Conservation (phyloP, 140 eudicot species). For the Flaveria floridana region DNA sequence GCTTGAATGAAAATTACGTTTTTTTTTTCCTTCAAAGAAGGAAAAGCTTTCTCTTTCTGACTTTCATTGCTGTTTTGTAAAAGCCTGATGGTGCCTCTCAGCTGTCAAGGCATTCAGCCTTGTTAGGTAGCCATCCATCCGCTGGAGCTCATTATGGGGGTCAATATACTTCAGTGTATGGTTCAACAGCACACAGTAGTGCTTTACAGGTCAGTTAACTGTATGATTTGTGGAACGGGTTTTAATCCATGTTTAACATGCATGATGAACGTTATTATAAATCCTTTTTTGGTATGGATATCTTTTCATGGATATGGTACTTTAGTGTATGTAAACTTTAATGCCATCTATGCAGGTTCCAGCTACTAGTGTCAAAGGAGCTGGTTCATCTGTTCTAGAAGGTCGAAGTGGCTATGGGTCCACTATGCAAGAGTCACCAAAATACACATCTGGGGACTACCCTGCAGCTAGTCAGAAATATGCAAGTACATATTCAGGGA, state of each 20-base stretch:
- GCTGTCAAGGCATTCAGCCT: conserved; percentile 55
- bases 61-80: conserved; percentile 1
- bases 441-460: conserved; percentile 39
- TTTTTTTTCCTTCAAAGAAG: neutral
- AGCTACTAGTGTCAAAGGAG: conserved; percentile 55
- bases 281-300: neutral
- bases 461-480: too few species aligned
- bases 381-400: conserved; percentile 59
- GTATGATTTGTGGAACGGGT: neutral
- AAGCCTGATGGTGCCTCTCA: conserved; percentile 63
- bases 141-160: conserved; percentile 65
- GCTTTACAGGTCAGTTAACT: conserved; percentile 60
- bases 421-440: conserved; percentile 62
- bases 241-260: neutral
- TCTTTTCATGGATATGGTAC: neutral
- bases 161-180: conserved; percentile 65
- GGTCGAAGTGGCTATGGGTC: conserved; percentile 66
- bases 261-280: neutral
- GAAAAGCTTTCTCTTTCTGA: neutral
- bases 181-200: conserved; percentile 55
- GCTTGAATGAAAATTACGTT: neutral
- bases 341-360: conserved; percentile 46
- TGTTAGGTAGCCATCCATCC: conserved; percentile 63
- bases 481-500: conserved; percentile 51
- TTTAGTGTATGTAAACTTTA: neutral